Percentiles rank a stretch among this genome's conserved stretches.
These are phyloP conservation scores for Kwoniella europaea DNA, from an alignment of 768 basidiomycete species.

Conservation along the genomic window DNA sequence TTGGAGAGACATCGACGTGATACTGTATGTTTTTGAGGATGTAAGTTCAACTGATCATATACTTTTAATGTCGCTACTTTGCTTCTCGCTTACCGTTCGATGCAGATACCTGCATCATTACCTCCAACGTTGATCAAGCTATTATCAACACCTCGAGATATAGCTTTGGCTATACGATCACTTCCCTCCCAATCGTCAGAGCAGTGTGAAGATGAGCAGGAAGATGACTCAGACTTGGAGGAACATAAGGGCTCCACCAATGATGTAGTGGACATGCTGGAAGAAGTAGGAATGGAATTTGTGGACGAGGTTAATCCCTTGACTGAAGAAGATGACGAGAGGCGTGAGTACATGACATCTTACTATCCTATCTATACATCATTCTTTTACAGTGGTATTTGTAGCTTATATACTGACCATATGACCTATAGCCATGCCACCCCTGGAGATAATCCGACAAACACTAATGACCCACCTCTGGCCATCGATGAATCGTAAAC, in stretches of 20 bases:
- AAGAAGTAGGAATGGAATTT: constrained; percentile 31
- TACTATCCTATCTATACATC: not conserved
- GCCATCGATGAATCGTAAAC: constrained; percentile 49
- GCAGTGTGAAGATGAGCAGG: constrained; percentile 16
- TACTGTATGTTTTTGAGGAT: constrained; percentile 38
- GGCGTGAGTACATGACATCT: constrained; percentile 36
- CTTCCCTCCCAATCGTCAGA: not conserved
- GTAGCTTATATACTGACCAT: not conserved
- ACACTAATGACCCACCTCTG: constrained; percentile 53
- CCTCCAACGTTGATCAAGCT: constrained; percentile 34
- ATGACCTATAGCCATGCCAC: constrained; percentile 29
- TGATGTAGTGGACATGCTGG: constrained; percentile 14
- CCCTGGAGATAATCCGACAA: constrained; percentile 40
- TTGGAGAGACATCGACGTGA: constrained; percentile 28
- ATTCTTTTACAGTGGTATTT: not conserved
- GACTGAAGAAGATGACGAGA: constrained; percentile 43
- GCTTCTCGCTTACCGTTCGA: not conserved
- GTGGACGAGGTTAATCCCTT: constrained; percentile 24
- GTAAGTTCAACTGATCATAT: constrained; percentile 22
- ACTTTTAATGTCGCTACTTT: not conserved
- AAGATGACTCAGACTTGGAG: not conserved
- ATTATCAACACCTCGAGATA: constrained; percentile 36
- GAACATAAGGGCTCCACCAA: no score
- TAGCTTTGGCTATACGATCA: constrained; percentile 38
- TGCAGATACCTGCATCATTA: constrained; percentile 29